Percentiles rank a stretch among this genome's conserved stretches.
phyloP scores from a whole-genome alignment of 306 rosid species.

The Glycyrrhiza uralensis region DNA sequence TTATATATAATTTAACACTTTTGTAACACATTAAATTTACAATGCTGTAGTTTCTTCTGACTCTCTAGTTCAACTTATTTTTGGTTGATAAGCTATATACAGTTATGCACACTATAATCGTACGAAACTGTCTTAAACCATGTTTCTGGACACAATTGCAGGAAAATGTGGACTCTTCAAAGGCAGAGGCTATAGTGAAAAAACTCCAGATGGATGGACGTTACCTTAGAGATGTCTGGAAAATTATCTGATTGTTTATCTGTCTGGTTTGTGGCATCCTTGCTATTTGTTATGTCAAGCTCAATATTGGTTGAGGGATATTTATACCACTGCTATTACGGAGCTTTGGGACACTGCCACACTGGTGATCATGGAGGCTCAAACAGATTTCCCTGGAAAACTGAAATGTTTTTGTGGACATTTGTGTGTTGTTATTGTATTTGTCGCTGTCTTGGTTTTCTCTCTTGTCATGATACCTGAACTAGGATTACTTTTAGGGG shows the following conservation, averaged over 20 bases:
- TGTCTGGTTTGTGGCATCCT: constrained; percentile 30
- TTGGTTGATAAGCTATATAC: not conserved
- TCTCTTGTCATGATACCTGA: constrained; percentile 22
- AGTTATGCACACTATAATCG: not conserved
- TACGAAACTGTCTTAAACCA: not conserved
- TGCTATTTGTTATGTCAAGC: constrained; percentile 18
- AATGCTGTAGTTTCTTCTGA: no score
- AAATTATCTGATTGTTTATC: constrained; percentile 28
- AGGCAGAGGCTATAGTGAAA: constrained; percentile 76
- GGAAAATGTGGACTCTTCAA: constrained; percentile 68
- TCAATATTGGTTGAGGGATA: constrained; percentile 33
- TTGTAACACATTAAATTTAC: no score
- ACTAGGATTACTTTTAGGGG: constrained; percentile 39
- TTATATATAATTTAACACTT: no score
- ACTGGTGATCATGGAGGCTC: constrained; percentile 40
- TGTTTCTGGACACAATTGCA: constrained; percentile 38
- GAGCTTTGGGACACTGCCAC: constrained; percentile 39
- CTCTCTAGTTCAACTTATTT: no score
- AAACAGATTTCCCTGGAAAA: constrained; percentile 36
- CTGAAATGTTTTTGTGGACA: constrained; percentile 33
- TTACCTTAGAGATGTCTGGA: constrained; percentile 94
- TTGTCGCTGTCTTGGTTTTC: constrained; percentile 2
- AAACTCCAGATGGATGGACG: constrained; percentile 75
- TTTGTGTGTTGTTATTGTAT: not conserved
- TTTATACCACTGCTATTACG: constrained; percentile 25